Percentiles rank a stretch among this genome's conserved stretches.
These are phyloP conservation scores for Candida gorgasii DNA, from an alignment of 805 yeast species.

Conservation along the genomic window DNA sequence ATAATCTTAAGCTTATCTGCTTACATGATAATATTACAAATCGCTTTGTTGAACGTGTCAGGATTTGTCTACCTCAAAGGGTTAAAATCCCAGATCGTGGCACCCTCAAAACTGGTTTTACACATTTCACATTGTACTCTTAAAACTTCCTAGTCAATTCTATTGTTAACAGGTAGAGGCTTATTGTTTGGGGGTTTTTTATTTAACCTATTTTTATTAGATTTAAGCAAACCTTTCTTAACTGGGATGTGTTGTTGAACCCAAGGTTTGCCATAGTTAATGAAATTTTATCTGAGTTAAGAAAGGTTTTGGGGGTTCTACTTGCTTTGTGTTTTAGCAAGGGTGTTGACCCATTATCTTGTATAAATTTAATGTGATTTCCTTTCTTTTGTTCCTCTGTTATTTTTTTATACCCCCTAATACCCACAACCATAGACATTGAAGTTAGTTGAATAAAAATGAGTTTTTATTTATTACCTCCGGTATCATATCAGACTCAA, in stretches of 20 bases:
- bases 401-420: no score
- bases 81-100: neutral
- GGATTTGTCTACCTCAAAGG: neutral
- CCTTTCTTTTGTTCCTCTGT: neutral
- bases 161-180: neutral
- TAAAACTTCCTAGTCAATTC: constrained; percentile 3
- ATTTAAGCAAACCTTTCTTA: neutral
- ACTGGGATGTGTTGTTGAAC: neutral
- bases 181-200: constrained; percentile 7
- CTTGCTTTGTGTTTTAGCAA: constrained; percentile 1
- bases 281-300: neutral
- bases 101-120: neutral
- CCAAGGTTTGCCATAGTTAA: neutral
- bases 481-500: constrained; percentile 43
- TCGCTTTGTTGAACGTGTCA: neutral
- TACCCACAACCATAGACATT: no score
- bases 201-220: constrained; percentile 3
- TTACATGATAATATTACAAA: neutral
- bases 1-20: neutral
- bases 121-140: constrained; percentile 1
- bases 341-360: neutral
- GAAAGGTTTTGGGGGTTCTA: constrained; percentile 1
- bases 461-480: constrained; percentile 41
- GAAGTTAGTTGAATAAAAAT: no score
- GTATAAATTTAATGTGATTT: constrained; percentile 3